Evolutionary conservation across 2,329 filamentous ascomycete genomes (phyloP).

Genomic region (Fonsecaea pugnacius): DNA sequence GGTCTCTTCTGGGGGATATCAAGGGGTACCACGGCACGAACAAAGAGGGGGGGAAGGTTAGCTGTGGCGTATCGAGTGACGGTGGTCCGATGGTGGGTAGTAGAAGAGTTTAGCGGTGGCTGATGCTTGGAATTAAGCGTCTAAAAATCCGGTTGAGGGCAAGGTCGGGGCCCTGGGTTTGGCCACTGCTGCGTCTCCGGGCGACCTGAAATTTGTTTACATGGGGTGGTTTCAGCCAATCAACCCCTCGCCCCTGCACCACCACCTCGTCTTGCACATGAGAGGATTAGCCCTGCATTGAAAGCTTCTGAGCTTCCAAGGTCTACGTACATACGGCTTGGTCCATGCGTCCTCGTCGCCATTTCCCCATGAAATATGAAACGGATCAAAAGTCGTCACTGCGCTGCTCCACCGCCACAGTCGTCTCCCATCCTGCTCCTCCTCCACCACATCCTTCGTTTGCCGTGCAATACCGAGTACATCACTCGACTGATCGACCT

Average conservation of each 20-base stretch:
- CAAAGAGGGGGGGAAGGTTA: conserved; percentile 1
- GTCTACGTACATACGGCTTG: background rate
- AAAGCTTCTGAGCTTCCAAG: background rate
- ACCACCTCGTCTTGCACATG: background rate
- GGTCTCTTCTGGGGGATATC: background rate
- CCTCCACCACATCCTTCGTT: conserved; percentile 1
- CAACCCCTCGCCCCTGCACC: background rate
- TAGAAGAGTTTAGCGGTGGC: conserved; percentile 15
- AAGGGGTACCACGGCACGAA: background rate
- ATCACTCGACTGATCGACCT: background rate
- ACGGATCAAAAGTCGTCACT: background rate
- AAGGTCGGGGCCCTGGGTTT: background rate
- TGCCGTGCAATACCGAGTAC: background rate
- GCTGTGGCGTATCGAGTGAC: conserved; percentile 10
- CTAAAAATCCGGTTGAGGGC: conserved; percentile 4
- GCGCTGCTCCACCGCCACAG: background rate
- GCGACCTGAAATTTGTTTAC: conserved; percentile 8
- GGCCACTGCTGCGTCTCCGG: background rate
- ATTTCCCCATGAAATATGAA: conserved; percentile 5
- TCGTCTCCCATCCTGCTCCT: background rate
- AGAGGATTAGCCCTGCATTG: background rate
- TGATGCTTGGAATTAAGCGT: conserved; percentile 3
- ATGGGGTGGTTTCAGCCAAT: conserved; percentile 9
- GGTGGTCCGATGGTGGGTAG: conserved; percentile 10
- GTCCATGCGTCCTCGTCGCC: conserved; percentile 1